A percentile compares a stretch with the other conserved stretches of the same genome.
phyloP scores from a whole-genome alignment of 768 basidiomycete genomes.

The Crucibulum laeve region DNA sequence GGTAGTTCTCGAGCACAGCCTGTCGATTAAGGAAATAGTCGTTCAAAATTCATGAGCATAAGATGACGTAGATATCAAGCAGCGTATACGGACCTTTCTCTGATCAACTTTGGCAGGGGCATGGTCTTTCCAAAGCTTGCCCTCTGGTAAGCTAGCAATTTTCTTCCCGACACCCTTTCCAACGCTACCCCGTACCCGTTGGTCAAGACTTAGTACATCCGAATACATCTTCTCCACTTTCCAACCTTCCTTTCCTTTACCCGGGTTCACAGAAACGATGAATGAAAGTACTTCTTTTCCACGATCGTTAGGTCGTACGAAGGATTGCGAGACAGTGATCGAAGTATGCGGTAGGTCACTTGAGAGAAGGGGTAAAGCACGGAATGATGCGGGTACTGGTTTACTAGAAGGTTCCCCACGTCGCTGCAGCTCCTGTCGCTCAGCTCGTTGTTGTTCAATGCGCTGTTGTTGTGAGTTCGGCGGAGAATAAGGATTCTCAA shows the following conservation, averaged over 20 bases:
- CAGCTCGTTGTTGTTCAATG: conserved; percentile 7
- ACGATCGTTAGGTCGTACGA: conserved; percentile 83
- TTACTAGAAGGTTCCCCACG: conserved; percentile 17
- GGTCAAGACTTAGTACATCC: conserved; percentile 87
- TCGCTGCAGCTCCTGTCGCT: conserved; percentile 15
- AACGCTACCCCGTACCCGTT: conserved; percentile 62
- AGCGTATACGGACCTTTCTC: conserved; percentile 63
- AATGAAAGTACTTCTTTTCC: conserved; percentile 93
- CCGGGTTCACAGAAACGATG: conserved; percentile 70
- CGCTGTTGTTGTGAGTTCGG: conserved; percentile 3
- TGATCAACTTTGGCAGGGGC: conserved; percentile 96
- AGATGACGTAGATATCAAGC: conserved; percentile 3
- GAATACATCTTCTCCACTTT: conserved; percentile 92
- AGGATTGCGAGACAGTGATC: conserved; percentile 71
- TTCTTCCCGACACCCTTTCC: conserved; percentile 73
- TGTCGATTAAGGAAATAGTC: conserved; percentile 20
- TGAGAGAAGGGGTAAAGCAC: conserved; percentile 66
- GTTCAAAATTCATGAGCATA: not conserved
- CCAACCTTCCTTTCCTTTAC: conserved; percentile 68
- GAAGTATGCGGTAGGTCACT: conserved; percentile 71
- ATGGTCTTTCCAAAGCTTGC: conserved; percentile 93
- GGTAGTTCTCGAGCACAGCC: conserved; percentile 79
- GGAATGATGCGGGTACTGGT: conserved; percentile 46
- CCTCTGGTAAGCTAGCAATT: conserved; percentile 82
- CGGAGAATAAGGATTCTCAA: conserved; percentile 17